Conservation (phyloP, 805 yeast genomes). For the Ogataea polymorpha region DNA sequence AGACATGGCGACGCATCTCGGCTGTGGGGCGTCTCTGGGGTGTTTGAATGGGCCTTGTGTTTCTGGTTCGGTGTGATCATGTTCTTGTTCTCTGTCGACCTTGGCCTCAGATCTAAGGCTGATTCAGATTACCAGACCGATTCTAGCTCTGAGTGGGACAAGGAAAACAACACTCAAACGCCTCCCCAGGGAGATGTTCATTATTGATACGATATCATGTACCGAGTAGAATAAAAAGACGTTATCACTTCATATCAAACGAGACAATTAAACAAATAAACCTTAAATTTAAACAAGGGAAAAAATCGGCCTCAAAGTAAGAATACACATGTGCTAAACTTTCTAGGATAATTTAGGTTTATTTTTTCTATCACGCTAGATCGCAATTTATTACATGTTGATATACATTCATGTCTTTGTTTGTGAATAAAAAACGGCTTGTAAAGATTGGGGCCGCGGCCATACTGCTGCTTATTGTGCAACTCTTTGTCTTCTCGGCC, state of each 20-base stretch:
- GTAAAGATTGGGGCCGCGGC: constrained; percentile 2
- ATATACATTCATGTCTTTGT: neutral
- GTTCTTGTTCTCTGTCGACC: constrained; percentile 62
- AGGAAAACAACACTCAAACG: neutral
- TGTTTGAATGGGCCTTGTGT: constrained; percentile 84
- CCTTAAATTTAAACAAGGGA: neutral
- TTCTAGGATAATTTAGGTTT: neutral
- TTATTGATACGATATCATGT: neutral
- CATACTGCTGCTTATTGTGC: neutral
- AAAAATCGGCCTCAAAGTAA: neutral
- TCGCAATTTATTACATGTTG: neutral
- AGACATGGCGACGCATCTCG: constrained; percentile 28
- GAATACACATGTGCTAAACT: neutral
- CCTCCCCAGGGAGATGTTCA: constrained; percentile 4
- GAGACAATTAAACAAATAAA: too few relatives aligned
- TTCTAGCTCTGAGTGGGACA: constrained; percentile 5
- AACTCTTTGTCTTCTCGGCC: neutral
- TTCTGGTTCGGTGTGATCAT: constrained; percentile 77
- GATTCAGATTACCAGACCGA: constrained; percentile 5
- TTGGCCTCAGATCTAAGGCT: constrained; percentile 31
- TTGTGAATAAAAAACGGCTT: constrained; percentile 1
- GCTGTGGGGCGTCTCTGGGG: constrained; percentile 51
- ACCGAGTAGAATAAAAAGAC: neutral
- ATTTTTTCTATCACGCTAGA: too few relatives aligned
- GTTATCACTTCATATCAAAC: neutral